These are phyloP conservation scores for Hypoxylon sp. DNA, from an alignment of 2,329 filamentous ascomycete genomes.

Conservation along the genomic window DNA sequence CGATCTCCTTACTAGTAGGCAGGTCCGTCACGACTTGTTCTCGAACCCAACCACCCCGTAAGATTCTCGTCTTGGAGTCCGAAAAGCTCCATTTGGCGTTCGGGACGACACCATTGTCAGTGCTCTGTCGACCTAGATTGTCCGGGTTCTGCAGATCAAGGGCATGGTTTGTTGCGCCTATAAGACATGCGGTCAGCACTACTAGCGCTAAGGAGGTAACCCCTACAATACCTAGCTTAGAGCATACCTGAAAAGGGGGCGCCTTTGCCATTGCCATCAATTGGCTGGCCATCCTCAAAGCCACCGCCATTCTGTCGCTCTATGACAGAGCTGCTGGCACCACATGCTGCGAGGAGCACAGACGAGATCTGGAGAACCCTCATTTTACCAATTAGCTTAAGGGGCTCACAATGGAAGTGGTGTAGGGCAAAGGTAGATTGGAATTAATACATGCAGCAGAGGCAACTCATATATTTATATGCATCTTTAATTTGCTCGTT, in stretches of 20 bases:
- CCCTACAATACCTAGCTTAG: neutral
- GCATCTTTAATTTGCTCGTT: constrained; percentile 22
- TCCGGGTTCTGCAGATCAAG: constrained; percentile 75
- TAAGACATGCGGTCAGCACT: constrained; percentile 15
- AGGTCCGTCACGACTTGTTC: constrained; percentile 78
- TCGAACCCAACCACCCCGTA: constrained; percentile 75
- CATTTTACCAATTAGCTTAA: constrained; percentile 38
- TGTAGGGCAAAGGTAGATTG: neutral
- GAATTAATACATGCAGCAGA: neutral
- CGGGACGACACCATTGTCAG: constrained; percentile 74
- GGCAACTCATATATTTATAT: constrained; percentile 23
- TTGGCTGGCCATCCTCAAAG: constrained; percentile 69
- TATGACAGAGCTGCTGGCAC: constrained; percentile 44
- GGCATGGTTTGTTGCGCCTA: constrained; percentile 74
- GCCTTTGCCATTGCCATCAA: constrained; percentile 70
- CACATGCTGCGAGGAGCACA: constrained; percentile 41
- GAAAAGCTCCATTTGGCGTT: constrained; percentile 81
- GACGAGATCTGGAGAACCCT: constrained; percentile 43
- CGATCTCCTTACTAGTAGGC: constrained; percentile 75
- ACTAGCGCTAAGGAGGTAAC: neutral
- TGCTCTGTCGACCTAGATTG: constrained; percentile 72
- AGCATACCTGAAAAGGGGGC: constrained; percentile 69
- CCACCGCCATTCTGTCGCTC: constrained; percentile 50
- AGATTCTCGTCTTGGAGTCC: constrained; percentile 73
- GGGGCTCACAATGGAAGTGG: neutral